Conservation (phyloP, 2,329 filamentous ascomycete genomes). For the Aspergillus versicolor region DNA sequence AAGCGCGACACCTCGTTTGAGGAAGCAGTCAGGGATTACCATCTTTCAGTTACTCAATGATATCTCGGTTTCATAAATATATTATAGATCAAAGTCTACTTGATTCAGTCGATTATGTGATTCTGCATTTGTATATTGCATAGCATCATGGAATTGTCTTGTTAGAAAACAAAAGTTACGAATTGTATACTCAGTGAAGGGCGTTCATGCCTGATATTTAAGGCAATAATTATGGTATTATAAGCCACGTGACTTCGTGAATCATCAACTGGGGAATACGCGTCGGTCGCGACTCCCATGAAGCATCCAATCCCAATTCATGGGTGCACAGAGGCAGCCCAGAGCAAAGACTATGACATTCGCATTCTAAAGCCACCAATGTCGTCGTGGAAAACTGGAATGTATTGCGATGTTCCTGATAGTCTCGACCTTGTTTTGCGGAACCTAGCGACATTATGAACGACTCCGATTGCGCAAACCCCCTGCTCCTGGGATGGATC, state of each 20-base stretch:
- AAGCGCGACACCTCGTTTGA: conserved; percentile 54
- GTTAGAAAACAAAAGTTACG: not conserved
- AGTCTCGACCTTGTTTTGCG: not conserved
- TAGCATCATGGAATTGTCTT: not conserved
- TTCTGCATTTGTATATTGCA: conserved; percentile 4
- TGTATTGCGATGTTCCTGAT: not conserved
- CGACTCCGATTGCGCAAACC: conserved; percentile 59
- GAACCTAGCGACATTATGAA: conserved; percentile 12
- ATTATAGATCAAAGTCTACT: not conserved
- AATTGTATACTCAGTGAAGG: not conserved
- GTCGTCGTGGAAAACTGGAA: not conserved
- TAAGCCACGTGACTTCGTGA: conserved; percentile 9
- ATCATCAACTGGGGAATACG: conserved; percentile 14
- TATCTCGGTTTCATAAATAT: not conserved
- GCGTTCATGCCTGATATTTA: not conserved
- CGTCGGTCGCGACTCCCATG: conserved; percentile 9
- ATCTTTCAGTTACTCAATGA: conserved; percentile 33
- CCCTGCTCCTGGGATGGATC: conserved; percentile 69
- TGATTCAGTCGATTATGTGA: not conserved
- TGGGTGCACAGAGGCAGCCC: not conserved
- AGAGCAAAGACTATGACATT: too few species aligned
- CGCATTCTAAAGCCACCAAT: not conserved
- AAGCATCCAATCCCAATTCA: not conserved
- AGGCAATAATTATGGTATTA: not conserved
- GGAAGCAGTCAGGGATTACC: conserved; percentile 57